Percentiles rank a stretch among this genome's conserved stretches.
Conservation (phyloP, 2,329 filamentous ascomycete genomes). For the Trichoderma lentiforme region DNA sequence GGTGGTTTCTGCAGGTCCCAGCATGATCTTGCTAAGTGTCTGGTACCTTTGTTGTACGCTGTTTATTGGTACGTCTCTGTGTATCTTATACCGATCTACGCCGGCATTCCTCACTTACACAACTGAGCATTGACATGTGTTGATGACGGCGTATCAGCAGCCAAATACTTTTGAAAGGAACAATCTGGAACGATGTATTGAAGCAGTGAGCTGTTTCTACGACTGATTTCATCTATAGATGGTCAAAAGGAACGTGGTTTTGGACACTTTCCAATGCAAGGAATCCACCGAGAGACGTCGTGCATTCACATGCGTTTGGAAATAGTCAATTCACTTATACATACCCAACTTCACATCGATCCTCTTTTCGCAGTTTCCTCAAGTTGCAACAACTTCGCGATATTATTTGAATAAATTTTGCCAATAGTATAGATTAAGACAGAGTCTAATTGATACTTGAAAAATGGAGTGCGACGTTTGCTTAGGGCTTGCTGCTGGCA, state of each 20-base stretch:
- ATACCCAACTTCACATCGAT: background rate
- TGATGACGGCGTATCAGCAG: background rate
- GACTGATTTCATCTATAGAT: background rate
- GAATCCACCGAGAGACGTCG: background rate
- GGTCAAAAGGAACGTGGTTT: background rate
- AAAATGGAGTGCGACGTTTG: background rate
- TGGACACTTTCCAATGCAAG: background rate
- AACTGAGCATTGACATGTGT: background rate
- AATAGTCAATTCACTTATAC: background rate
- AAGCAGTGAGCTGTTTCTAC: background rate
- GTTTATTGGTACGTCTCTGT: rapidly evolving
- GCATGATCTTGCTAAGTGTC: background rate
- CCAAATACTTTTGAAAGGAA: background rate
- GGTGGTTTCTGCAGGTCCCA: background rate
- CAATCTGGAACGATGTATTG: background rate
- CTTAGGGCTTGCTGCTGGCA: background rate
- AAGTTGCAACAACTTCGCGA: background rate
- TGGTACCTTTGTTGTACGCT: background rate
- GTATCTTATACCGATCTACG: background rate
- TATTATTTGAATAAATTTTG: background rate
- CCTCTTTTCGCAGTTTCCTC: background rate
- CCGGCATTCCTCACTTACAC: background rate
- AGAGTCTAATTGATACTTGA: background rate
- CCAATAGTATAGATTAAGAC: background rate
- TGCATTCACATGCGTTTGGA: background rate